A percentile compares a stretch with the other conserved stretches of the same genome.
Conservation (phyloP, 2,329 filamentous ascomycete species). For the Colletotrichum sidae region DNA sequence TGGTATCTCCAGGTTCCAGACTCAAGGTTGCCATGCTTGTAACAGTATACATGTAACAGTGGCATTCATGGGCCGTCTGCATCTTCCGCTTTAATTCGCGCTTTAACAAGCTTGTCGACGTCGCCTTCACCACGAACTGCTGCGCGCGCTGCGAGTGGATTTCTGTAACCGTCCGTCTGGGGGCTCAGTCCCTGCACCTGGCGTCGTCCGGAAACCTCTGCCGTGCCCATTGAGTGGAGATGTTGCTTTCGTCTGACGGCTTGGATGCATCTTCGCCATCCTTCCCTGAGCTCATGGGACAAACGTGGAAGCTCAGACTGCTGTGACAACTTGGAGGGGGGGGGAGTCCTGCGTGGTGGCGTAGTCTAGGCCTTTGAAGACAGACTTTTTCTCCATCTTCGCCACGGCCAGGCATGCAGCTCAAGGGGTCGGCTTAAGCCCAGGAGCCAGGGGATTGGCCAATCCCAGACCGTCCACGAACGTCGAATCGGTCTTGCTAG, state of each 20-base stretch:
- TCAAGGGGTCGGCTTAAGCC: too few species aligned
- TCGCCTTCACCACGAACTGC: not conserved
- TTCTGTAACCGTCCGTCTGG: too few species aligned
- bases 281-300: not conserved
- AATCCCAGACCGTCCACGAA: slow-evolving; percentile 10
- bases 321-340: too few species aligned
- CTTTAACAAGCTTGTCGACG: slow-evolving; percentile 8
- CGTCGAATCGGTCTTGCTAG: slow-evolving; percentile 3
- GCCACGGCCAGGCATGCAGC: too few species aligned
- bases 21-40: slow-evolving; percentile 13
- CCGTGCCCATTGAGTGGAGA: too few species aligned
- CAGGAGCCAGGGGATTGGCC: not conserved
- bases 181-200: too few species aligned
- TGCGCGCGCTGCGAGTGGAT: too few species aligned
- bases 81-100: slow-evolving; percentile 16
- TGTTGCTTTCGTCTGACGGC: slow-evolving; percentile 5
- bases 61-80: slow-evolving; percentile 16
- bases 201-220: too few species aligned
- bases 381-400: too few species aligned
- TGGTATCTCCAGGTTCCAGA: not conserved
- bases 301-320: too few species aligned
- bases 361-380: too few species aligned
- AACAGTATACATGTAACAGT: slow-evolving; percentile 8
- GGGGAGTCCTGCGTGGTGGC: too few species aligned
- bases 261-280: not conserved